Conservation (phyloP, 2,329 filamentous ascomycete species). For the Penicillium verrucosum region DNA sequence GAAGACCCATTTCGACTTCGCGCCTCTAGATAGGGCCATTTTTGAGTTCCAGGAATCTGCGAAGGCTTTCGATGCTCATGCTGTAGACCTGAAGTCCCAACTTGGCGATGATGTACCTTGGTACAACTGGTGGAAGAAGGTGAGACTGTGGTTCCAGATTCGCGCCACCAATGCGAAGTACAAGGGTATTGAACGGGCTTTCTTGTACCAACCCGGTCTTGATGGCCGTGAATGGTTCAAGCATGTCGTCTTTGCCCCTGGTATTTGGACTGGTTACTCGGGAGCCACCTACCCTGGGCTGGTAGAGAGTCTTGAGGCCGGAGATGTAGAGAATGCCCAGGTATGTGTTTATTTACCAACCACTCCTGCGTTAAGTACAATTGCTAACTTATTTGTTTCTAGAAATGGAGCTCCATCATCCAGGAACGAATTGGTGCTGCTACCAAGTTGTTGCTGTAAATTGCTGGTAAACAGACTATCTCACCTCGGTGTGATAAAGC, state of each 20-base stretch:
- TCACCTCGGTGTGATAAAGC: not conserved
- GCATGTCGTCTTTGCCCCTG: constrained; percentile 89
- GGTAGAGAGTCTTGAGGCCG: constrained; percentile 59
- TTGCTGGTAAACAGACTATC: not conserved
- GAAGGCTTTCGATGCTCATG: constrained; percentile 51
- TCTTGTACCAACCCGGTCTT: constrained; percentile 71
- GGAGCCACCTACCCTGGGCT: constrained; percentile 66
- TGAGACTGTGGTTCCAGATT: constrained; percentile 62
- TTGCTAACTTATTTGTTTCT: constrained; percentile 11
- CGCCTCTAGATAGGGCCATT: constrained; percentile 49
- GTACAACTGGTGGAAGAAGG: constrained; percentile 71
- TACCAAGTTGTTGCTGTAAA: constrained; percentile 29
- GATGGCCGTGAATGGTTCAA: constrained; percentile 87
- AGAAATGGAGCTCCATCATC: constrained; percentile 44
- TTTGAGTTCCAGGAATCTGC: constrained; percentile 49
- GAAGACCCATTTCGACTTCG: constrained; percentile 40
- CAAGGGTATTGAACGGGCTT: constrained; percentile 77
- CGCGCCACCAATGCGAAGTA: constrained; percentile 72
- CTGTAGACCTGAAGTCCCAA: constrained; percentile 47
- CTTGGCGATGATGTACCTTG: constrained; percentile 62
- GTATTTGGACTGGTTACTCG: constrained; percentile 85
- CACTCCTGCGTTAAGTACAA: not conserved
- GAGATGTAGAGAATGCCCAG: constrained; percentile 47
- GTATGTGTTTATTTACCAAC: constrained; percentile 42
- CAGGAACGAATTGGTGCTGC: constrained; percentile 35